Percentiles rank a stretch among this genome's conserved stretches.
These are phyloP conservation scores for Drechslera avenae DNA, from an alignment of 2,329 filamentous ascomycete genomes.

Conservation along the genomic window DNA sequence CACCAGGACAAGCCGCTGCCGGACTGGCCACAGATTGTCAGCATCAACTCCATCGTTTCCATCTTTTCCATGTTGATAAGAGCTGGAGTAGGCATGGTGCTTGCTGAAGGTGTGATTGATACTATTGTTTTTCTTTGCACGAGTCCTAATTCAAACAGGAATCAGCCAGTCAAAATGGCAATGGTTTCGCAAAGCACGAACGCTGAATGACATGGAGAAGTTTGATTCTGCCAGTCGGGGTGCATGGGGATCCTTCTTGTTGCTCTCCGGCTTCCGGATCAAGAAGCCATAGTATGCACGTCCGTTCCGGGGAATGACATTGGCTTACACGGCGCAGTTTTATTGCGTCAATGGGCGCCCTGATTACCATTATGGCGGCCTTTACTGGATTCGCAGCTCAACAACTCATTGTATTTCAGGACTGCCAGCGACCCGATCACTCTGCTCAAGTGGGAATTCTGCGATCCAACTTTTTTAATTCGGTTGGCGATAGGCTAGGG, in stretches of 20 bases:
- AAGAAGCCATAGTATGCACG: constrained; percentile 5
- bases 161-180: constrained; percentile 24
- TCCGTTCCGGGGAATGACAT: background rate
- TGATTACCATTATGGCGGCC: constrained; percentile 7
- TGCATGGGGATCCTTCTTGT: constrained; percentile 12
- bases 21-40: constrained; percentile 15
- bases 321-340: constrained; percentile 3
- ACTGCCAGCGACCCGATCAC: constrained; percentile 5
- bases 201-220: constrained; percentile 11
- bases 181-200: constrained; percentile 9
- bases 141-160: background rate
- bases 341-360: constrained; percentile 12
- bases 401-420: constrained; percentile 13
- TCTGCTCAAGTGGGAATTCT: constrained; percentile 1
- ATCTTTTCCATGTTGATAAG: constrained; percentile 15
- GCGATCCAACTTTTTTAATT: constrained; percentile 4
- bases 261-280: constrained; percentile 5
- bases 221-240: constrained; percentile 19
- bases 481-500: background rate
- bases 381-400: constrained; percentile 14
- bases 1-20: constrained; percentile 13
- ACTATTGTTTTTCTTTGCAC: background rate
- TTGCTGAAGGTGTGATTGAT: constrained; percentile 14
- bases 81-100: constrained; percentile 8
- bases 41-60: constrained; percentile 17